Evolutionary conservation across 495 filamentous ascomycete genomes (phyloP).

Genomic region (Podospora pseudocomata): DNA sequence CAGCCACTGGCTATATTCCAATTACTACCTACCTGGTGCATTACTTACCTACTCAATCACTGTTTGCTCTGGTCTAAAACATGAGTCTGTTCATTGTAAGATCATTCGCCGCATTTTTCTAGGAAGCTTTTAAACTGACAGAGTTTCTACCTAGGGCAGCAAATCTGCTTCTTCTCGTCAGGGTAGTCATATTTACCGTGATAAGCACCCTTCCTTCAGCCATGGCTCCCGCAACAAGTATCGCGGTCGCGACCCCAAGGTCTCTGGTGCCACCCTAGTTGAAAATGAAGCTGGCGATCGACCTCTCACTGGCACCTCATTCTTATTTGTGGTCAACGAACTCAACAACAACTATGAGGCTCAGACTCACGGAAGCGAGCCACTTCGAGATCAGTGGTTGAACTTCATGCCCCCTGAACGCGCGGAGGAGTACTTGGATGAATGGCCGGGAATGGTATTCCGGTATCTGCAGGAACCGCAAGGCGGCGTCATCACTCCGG

Average conservation of each 20-base stretch:
- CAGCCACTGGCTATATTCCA: background rate
- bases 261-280: background rate
- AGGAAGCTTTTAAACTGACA: background rate
- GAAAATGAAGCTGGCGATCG: background rate
- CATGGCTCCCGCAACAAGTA: background rate
- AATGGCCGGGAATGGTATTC: background rate
- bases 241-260: background rate
- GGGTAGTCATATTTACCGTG: background rate
- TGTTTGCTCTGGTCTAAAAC: background rate
- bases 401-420: background rate
- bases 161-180: background rate
- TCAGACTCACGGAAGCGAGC: background rate
- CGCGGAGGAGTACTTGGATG: background rate
- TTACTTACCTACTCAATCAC: background rate
- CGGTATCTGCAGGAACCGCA: background rate
- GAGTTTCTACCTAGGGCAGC: background rate
- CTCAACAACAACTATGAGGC: background rate
- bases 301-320: background rate
- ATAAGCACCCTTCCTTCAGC: background rate
- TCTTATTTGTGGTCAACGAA: background rate
- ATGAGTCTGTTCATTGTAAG: background rate
- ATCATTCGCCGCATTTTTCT: background rate
- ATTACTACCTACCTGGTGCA: background rate
- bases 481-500: background rate
- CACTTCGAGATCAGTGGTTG: background rate